Conservation (phyloP, 371 early-diverging fungal species). For the Umbelopsis sp. region DNA sequence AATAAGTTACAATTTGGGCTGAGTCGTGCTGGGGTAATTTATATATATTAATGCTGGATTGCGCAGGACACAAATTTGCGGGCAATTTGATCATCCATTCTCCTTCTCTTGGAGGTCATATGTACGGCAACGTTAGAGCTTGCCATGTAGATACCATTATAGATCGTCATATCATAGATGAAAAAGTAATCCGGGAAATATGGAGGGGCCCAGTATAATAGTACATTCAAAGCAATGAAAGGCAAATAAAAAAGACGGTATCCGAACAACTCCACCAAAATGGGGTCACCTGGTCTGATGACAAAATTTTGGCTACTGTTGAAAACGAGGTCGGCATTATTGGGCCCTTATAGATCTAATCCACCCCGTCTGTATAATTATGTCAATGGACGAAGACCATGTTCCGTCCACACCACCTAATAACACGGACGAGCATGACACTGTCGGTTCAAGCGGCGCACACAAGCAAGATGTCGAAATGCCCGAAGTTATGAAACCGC, state of each 20-base stretch:
- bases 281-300: background rate
- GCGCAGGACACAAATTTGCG: conserved; percentile 53
- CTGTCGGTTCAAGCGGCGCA: background rate
- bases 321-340: background rate
- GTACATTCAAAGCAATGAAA: background rate
- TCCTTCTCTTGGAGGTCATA: conserved; percentile 47
- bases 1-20: background rate
- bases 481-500: background rate
- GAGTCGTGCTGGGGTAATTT: background rate
- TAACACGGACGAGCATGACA: background rate
- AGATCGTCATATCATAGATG: conserved; percentile 48
- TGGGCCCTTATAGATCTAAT: background rate
- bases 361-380: background rate
- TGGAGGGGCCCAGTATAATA: conserved; percentile 46
- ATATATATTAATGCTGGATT: background rate
- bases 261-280: conserved; percentile 27
- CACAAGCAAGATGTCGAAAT: background rate
- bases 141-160: conserved; percentile 48
- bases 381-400: conserved; percentile 17
- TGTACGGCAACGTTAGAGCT: conserved; percentile 54
- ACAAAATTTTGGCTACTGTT: background rate
- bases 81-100: conserved; percentile 55
- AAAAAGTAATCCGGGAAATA: conserved; percentile 44
- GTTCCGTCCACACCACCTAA: conserved; percentile 1
- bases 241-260: too few relatives aligned